A percentile compares a stretch with the other conserved stretches of the same genome.
These are phyloP conservation scores for Aspergillus coremiiformis DNA, from an alignment of 495 filamentous ascomycete genomes.

Conservation along the genomic window DNA sequence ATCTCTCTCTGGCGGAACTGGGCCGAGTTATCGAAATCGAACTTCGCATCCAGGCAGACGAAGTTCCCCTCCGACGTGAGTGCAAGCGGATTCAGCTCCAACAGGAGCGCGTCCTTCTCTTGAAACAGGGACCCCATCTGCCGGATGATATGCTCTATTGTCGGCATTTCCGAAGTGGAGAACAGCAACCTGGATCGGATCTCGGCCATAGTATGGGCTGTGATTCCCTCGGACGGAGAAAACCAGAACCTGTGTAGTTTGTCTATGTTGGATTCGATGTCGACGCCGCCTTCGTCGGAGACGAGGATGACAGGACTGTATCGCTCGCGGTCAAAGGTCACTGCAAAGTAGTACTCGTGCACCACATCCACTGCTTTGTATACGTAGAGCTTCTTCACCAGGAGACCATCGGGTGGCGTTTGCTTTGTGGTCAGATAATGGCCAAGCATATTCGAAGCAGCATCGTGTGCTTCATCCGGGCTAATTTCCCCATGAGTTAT, in stretches of 20 bases:
- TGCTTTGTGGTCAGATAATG: constrained; percentile 26
- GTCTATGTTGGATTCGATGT: constrained; percentile 26
- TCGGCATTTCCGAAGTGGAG: constrained; percentile 17
- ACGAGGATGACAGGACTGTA: constrained; percentile 23
- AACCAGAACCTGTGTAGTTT: constrained; percentile 24
- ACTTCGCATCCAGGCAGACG: constrained; percentile 26
- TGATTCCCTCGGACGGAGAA: constrained; percentile 18
- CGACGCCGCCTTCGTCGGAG: constrained; percentile 22
- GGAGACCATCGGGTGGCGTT: constrained; percentile 22
- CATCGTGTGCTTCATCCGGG: constrained; percentile 23
- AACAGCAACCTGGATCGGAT: constrained; percentile 22
- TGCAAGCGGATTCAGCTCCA: constrained; percentile 31
- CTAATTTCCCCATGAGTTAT: constrained; percentile 6
- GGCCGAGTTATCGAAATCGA: constrained; percentile 24
- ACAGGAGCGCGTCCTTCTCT: constrained; percentile 26
- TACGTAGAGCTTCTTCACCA: constrained; percentile 30
- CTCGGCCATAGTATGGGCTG: constrained; percentile 14
- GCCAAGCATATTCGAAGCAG: constrained; percentile 29
- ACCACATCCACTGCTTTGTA: constrained; percentile 22
- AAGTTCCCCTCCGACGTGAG: constrained; percentile 20
- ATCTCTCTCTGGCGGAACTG: constrained; percentile 20
- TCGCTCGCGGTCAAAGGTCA: constrained; percentile 29
- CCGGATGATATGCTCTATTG: constrained; percentile 16
- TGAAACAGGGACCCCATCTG: constrained; percentile 23
- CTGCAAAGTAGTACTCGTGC: constrained; percentile 28